Conservation (phyloP, 2,329 filamentous ascomycete genomes). For the Aspergillus caelatus region DNA sequence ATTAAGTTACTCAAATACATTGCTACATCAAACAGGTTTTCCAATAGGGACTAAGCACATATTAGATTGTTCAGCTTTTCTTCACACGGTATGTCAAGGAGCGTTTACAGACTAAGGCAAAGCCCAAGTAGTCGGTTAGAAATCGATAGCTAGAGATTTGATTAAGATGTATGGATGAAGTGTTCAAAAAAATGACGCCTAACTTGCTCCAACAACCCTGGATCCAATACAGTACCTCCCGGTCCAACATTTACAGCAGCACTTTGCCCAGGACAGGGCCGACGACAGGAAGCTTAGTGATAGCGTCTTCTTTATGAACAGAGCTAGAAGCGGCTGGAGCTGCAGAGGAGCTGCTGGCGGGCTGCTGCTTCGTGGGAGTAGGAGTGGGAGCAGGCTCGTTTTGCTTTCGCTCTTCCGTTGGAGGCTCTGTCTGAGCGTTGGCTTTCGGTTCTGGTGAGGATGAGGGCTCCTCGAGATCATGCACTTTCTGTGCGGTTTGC, state of each 20-base stretch:
- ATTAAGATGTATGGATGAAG: not conserved
- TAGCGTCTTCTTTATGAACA: constrained; percentile 13
- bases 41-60: not conserved
- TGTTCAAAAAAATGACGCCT: not conserved
- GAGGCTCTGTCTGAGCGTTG: not conserved
- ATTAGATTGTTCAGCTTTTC: not conserved
- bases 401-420: not conserved
- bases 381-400: not conserved
- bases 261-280: constrained; percentile 19
- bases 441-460: not conserved
- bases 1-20: not conserved
- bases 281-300: constrained; percentile 27
- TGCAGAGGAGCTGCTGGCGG: not conserved
- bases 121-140: not conserved
- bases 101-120: not conserved
- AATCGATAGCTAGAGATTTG: not conserved
- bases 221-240: not conserved
- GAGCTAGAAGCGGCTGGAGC: not conserved
- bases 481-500: not conserved
- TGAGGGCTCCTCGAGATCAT: not conserved
- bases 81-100: not conserved
- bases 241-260: not conserved
- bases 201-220: not conserved
- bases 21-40: not conserved
- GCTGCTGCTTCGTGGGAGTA: not conserved